These are phyloP conservation scores for Citrus maxima DNA, from an alignment of 345 rosid genomes.

Conservation along the genomic window DNA sequence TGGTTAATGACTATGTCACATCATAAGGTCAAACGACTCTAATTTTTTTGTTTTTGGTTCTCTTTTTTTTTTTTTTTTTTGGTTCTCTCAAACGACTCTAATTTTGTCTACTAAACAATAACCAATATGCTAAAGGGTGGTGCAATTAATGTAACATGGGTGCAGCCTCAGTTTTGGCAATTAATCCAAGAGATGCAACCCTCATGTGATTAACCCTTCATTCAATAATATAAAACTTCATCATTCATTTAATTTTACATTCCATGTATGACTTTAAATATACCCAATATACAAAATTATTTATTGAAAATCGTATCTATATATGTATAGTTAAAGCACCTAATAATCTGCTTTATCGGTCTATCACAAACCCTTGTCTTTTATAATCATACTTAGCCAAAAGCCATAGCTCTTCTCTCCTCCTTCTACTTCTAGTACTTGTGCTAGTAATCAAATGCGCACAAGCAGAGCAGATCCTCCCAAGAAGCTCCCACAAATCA, in stretches of 20 bases:
- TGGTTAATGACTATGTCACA: too few relatives aligned
- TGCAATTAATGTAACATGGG: not conserved
- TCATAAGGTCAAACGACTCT: not conserved
- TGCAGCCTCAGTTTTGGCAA: not conserved
- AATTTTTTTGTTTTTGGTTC: too few relatives aligned
- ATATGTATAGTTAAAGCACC: not conserved
- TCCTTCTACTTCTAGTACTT: not conserved
- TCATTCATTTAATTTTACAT: not conserved
- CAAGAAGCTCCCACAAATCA: slow-evolving; percentile 13
- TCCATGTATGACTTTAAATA: not conserved
- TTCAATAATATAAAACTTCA: not conserved
- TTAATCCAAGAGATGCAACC: not conserved
- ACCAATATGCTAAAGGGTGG: not conserved
- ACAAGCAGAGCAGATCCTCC: slow-evolving; percentile 17
- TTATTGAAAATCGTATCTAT: not conserved
- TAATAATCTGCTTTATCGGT: not conserved
- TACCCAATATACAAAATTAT: not conserved
- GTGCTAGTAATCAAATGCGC: slow-evolving; percentile 1
- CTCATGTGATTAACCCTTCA: not conserved
- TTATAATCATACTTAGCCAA: not conserved
- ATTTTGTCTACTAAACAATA: not conserved
- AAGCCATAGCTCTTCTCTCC: not conserved
- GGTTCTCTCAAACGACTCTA: not conserved
- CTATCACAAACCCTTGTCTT: too few relatives aligned
- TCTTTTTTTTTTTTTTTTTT: too few relatives aligned